Evolutionary conservation across 2,329 filamentous ascomycete genomes (phyloP), one percentile per base, ranked within the genome.

Genomic region (Pseudodiploospora longispora): DNA sequence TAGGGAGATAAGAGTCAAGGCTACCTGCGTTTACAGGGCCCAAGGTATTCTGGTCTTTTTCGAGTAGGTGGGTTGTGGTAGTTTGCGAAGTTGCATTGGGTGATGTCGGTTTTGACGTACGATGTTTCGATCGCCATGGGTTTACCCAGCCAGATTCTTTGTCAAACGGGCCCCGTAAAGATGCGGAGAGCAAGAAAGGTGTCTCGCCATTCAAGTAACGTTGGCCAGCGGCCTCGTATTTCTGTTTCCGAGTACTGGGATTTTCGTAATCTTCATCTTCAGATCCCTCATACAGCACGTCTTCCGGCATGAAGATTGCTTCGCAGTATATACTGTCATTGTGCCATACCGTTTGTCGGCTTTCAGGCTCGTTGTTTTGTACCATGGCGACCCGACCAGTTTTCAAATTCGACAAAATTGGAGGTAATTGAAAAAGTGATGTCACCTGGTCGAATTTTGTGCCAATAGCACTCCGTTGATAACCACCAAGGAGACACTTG

Each of bases 161-260:
- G 27, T 72, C 68, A 50, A 86, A 83, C 0, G 83, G 83, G 0
- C 83, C 83, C 47, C 65, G 71, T 3, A 87, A 65, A 5, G 65
- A 61, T 6, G 83, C 75, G 9, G 83, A 83, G 3, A 81, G 58
- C 3, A 89, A 67, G 27, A 74, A 55, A 0, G 82, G 72, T 2
- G 69, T 56, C 30, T 70, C 63, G 1, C 83, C 83, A 6, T 68
- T 62, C 33, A 85, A 63, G 52, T 75, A 86, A 31, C 71, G 69
- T 30, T 70, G 63, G 1, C 78, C 83, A 9, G 82, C 73, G 0
- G 67, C 61, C 57, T 85, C 80, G 47, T 82, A 79, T 47, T 77
- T 71, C 27, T 66, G 59, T 28, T 69, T 70, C 56, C 75, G 69
- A 3, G 67, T 59, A 30, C 65, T 65, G 4, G 74, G 61, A 19